Evolutionary conservation across 129 eudicot species (phyloP), one percentile per base, ranked within the genome.

Genomic region (Saussurea involucrata): DNA sequence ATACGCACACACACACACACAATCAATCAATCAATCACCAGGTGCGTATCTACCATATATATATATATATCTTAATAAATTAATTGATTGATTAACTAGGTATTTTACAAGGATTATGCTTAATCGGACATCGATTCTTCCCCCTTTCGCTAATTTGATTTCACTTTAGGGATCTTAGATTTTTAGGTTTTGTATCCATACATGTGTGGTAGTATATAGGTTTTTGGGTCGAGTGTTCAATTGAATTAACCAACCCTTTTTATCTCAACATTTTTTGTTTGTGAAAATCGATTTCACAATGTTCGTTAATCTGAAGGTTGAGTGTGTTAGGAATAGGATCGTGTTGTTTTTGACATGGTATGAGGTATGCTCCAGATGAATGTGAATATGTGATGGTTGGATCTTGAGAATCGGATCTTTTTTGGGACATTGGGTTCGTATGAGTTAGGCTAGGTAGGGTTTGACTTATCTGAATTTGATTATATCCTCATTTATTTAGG

Each of bases 351-450:
- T 71, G 74, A 69, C 73, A 37, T 69, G 58, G 73, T 37, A 12
- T 22, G 58, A 37, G 25, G 66, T 66, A 40, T 64, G 80, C 10
- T 1, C 20, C 17, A 24, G 60, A 65, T 24, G 74, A 60, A 18
- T 55, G 83, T 72, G 76, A 27, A 69, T 40, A 18, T 55, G 83
- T 72, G 76, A 27, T 42, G n/a, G 78, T 28, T 66, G 71, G 84
- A 81, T 81, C 84, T 81, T 74, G 24, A 36, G 22, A 68, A 74
- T 67, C 15, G 79, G 76, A 81, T 74, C 32, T 68, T 74, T 63
- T 60, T 60, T 18, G 27, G 21, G 75, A 40, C 29, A 37, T 27
- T 58, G 9, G 37, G 65, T 11, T 28, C 8, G 31, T 68, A 57
- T 65, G 40, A 76, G 29, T 24, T 74, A 34, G 58, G 73, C 57